phyloP scores from a whole-genome alignment of 192 early-diverging fungal genomes.

The Jimgerdemannia flammicorona region DNA sequence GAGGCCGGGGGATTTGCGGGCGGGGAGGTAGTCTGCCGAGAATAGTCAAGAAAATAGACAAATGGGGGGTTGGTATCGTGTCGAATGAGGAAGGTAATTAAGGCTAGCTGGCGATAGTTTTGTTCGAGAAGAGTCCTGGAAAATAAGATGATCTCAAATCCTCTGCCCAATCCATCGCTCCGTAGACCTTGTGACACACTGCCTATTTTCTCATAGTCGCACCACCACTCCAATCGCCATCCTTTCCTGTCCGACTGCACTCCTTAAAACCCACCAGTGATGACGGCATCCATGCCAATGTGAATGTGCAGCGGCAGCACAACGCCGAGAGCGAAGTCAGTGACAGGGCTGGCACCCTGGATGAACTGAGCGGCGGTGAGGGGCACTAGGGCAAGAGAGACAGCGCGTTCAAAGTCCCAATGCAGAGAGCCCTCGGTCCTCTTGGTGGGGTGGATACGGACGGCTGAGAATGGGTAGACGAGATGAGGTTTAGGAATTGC shows the following conservation, averaged over 20 bases:
- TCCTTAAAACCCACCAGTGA: constrained; percentile 20
- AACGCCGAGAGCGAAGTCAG: constrained; percentile 87
- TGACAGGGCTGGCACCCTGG: constrained; percentile 80
- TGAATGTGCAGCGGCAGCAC: constrained; percentile 89
- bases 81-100: no score
- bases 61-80: neutral
- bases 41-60: neutral
- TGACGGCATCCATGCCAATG: constrained; percentile 72
- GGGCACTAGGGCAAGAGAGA: constrained; percentile 72
- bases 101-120: no score
- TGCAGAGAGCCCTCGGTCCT: constrained; percentile 88
- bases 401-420: constrained; percentile 93
- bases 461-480: constrained; percentile 7
- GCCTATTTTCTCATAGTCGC: neutral
- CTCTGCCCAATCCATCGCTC: neutral
- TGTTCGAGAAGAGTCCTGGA: no score
- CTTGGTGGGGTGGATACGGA: constrained; percentile 46
- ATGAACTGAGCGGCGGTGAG: constrained; percentile 72
- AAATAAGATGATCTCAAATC: neutral
- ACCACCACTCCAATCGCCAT: neutral
- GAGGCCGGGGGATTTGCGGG: constrained; percentile 54
- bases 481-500: no score
- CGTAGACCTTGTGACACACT: no score
- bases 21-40: constrained; percentile 77
- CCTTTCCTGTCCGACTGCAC: neutral